These are phyloP conservation scores for Globisporangium apiculatum DNA, from an alignment of 352 stramenopile species.

Conservation along the genomic window DNA sequence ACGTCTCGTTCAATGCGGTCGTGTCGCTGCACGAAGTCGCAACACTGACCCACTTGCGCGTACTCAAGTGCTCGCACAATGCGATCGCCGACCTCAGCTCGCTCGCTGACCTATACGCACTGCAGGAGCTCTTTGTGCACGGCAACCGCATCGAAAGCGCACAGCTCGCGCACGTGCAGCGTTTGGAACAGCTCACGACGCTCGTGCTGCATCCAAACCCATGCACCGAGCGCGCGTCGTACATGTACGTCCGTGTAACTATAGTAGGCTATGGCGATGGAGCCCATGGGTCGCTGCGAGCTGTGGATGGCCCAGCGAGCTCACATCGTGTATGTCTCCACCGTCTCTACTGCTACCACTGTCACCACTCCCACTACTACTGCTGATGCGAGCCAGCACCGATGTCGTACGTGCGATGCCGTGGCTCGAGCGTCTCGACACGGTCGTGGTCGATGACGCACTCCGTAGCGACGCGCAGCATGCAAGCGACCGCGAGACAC, in stretches of 20 bases:
- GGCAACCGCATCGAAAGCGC: conserved; percentile 44
- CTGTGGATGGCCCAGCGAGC: too few relatives aligned
- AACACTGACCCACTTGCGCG: conserved; percentile 25
- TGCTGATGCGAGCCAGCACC: conserved; percentile 8
- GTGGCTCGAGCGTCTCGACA: conserved; percentile 46
- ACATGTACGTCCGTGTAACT: conserved; percentile 23
- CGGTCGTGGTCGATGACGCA: conserved; percentile 29
- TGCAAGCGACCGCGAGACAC: conserved; percentile 19
- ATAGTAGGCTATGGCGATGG: background rate
- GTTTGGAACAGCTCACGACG: conserved; percentile 31
- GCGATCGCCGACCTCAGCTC: conserved; percentile 41
- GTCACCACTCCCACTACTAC: too few relatives aligned
- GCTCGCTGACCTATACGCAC: conserved; percentile 17
- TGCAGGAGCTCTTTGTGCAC: conserved; percentile 58
- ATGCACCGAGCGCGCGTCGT: conserved; percentile 41
- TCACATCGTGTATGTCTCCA: background rate
- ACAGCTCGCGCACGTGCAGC: conserved; percentile 40
- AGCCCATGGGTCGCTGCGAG: too few relatives aligned
- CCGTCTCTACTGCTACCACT: too few relatives aligned
- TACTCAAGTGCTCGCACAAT: conserved; percentile 58
- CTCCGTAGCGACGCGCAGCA: conserved; percentile 40
- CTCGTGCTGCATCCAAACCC: conserved; percentile 67
- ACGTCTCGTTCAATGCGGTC: conserved; percentile 57
- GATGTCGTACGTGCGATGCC: conserved; percentile 33
- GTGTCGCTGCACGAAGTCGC: conserved; percentile 35